A percentile compares a stretch with the other conserved stretches of the same genome.
These are phyloP conservation scores for Colletotrichum lindemuthianum DNA, from an alignment of 2,329 filamentous ascomycete species.

Conservation along the genomic window DNA sequence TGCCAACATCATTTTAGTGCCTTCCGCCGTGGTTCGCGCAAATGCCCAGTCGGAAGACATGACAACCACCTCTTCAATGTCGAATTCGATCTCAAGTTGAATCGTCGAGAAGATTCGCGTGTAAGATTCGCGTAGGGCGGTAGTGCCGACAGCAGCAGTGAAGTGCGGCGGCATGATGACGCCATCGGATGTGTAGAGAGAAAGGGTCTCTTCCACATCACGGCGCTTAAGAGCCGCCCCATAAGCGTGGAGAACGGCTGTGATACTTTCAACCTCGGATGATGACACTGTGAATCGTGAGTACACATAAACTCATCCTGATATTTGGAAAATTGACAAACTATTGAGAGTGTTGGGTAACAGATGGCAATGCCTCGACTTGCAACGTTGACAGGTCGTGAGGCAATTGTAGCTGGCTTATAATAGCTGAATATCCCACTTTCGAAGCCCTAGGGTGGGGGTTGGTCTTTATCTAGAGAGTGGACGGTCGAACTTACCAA, in stretches of 20 bases:
- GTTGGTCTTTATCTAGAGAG: too few species aligned
- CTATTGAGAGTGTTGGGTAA: too few species aligned
- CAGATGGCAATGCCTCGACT: too few species aligned
- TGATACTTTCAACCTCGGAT: conserved; percentile 43
- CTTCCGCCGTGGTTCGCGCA: conserved; percentile 37
- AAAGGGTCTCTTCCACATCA: conserved; percentile 34
- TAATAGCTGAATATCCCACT: too few species aligned
- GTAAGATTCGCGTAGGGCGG: conserved; percentile 37
- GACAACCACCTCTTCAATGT: conserved; percentile 36
- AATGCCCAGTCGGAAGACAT: conserved; percentile 39
- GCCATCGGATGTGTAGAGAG: conserved; percentile 39
- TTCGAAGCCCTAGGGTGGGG: too few species aligned
- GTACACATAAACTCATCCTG: not conserved
- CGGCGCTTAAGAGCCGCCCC: conserved; percentile 36
- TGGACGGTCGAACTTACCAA: too few species aligned
- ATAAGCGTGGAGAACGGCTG: conserved; percentile 33
- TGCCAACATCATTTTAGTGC: conserved; percentile 38
- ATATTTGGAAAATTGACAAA: too few species aligned
- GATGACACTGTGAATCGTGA: conserved; percentile 43
- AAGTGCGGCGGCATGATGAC: conserved; percentile 41
- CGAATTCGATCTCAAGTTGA: conserved; percentile 35
- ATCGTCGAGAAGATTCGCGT: conserved; percentile 36
- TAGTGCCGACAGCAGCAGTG: conserved; percentile 30
- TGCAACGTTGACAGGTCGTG: too few species aligned
- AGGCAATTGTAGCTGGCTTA: too few species aligned